Percentiles rank a stretch among this genome's conserved stretches.
phyloP scores from a whole-genome alignment of 23 red algal species.

The Gracilaria vermiculophylla region DNA sequence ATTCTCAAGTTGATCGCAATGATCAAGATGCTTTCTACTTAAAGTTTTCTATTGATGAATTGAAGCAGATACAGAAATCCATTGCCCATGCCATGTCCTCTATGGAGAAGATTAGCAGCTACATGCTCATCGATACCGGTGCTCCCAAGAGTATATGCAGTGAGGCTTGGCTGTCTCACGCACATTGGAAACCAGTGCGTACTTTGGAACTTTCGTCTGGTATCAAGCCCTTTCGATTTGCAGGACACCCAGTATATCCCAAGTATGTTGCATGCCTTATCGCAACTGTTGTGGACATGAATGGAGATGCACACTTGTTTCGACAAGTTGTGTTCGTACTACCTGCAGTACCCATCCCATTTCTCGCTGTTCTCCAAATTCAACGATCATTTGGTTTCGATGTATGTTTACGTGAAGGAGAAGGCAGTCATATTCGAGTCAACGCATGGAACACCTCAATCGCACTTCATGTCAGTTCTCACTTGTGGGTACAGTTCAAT shows the following conservation, averaged over 20 bases:
- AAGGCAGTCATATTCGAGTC: neutral
- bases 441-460: neutral
- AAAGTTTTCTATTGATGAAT: too few relatives aligned
- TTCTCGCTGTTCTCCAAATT: neutral
- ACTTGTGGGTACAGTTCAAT: neutral
- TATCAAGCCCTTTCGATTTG: neutral
- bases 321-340: neutral
- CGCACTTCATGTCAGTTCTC: neutral
- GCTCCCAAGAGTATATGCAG: neutral
- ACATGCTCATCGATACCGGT: neutral
- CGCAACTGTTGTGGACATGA: neutral
- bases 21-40: neutral
- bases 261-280: neutral
- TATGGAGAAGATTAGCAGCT: neutral
- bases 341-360: neutral
- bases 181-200: neutral
- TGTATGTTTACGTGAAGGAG: neutral
- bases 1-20: neutral
- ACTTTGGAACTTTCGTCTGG: neutral
- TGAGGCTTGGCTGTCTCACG: neutral
- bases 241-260: neutral
- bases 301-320: neutral
- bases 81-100: neutral
- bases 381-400: neutral
- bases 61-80: too few relatives aligned